These are phyloP conservation scores for Meyerozyma carpophila DNA, from an alignment of 1,139 yeast genomes.

Conservation along the genomic window DNA sequence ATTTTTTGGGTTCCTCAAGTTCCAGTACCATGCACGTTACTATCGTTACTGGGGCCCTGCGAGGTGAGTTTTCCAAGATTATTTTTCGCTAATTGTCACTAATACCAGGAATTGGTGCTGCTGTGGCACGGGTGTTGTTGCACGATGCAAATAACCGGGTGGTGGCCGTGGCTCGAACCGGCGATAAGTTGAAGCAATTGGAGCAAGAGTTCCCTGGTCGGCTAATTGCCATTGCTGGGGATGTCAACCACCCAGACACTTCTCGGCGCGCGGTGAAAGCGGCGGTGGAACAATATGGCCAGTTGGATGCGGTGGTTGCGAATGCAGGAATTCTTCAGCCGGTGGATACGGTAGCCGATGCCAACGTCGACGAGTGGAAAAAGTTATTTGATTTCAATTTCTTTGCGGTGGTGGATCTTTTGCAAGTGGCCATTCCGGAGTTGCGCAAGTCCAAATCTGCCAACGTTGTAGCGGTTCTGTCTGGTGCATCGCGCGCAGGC, in stretches of 20 bases:
- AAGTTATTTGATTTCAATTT: conserved; percentile 68
- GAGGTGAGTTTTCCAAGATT: conserved; percentile 27
- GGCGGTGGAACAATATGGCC: conserved; percentile 52
- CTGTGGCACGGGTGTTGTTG: conserved; percentile 56
- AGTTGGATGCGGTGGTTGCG: conserved; percentile 64
- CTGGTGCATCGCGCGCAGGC: conserved; percentile 70
- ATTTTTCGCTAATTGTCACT: conserved; percentile 9
- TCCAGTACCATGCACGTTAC: conserved; percentile 21
- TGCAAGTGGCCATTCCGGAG: conserved; percentile 53
- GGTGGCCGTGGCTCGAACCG: conserved; percentile 71
- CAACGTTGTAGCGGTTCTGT: conserved; percentile 67
- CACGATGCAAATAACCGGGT: conserved; percentile 28
- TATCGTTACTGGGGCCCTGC: conserved; percentile 68
- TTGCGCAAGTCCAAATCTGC: conserved; percentile 51
- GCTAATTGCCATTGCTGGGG: conserved; percentile 61
- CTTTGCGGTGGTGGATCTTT: conserved; percentile 67
- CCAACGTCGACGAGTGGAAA: conserved; percentile 56
- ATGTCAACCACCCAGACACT: conserved; percentile 45
- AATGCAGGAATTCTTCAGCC: conserved; percentile 91
- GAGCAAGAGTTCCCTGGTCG: conserved; percentile 41
- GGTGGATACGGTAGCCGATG: conserved; percentile 50
- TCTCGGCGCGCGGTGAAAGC: conserved; percentile 36
- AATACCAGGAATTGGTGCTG: conserved; percentile 64
- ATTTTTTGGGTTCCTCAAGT: not conserved
- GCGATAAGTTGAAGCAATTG: conserved; percentile 39